Evolutionary conservation across 2,329 filamentous ascomycete genomes (phyloP).

Genomic region (Ambrosiella xylebori): DNA sequence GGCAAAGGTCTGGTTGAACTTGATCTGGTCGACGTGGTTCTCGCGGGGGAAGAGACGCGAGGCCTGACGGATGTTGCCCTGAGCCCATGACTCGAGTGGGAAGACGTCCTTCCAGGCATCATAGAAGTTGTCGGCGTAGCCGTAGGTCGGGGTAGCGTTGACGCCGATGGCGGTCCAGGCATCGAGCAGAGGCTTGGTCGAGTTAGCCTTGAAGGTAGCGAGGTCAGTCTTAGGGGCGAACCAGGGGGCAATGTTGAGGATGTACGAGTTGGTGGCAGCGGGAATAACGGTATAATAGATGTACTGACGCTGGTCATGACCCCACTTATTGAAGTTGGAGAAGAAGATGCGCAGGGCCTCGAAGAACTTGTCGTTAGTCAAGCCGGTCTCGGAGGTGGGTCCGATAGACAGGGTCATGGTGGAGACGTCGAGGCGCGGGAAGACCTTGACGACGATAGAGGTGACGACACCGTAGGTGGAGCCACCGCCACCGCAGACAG

Average conservation of each 20-base stretch:
- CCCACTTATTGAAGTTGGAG: conserved; percentile 15
- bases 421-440: conserved; percentile 20
- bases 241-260: conserved; percentile 19
- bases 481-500: conserved; percentile 28
- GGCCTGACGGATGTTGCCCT: conserved; percentile 14
- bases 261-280: conserved; percentile 17
- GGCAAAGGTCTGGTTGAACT: conserved; percentile 17
- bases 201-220: conserved; percentile 20
- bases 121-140: conserved; percentile 17
- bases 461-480: conserved; percentile 29
- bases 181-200: conserved; percentile 19
- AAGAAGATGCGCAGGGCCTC: conserved; percentile 23
- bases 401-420: conserved; percentile 19
- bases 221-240: conserved; percentile 17
- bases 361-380: conserved; percentile 20
- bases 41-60: conserved; percentile 20
- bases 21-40: conserved; percentile 16
- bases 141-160: conserved; percentile 15
- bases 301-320: conserved; percentile 12
- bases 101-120: conserved; percentile 19
- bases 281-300: conserved; percentile 17
- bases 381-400: conserved; percentile 20
- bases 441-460: conserved; percentile 22
- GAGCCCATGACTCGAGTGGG: conserved; percentile 12
- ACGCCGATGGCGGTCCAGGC: conserved; percentile 23